These are phyloP conservation scores for Blumeria graminis DNA, from an alignment of 2,329 filamentous ascomycete genomes.

Conservation along the genomic window DNA sequence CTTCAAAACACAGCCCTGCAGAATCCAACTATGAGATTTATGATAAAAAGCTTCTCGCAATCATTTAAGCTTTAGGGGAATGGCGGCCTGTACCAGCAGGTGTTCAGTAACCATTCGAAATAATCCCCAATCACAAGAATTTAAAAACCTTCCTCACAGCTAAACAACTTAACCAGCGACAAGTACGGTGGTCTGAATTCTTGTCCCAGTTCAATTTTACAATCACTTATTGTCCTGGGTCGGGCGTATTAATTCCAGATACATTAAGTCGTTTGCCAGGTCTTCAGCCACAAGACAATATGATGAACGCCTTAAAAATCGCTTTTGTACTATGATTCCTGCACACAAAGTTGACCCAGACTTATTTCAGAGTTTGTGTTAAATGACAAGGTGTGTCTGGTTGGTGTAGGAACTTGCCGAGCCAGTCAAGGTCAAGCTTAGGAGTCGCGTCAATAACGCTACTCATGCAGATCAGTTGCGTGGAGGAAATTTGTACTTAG, in stretches of 20 bases:
- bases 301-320: constrained; percentile 1
- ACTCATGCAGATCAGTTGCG: no score
- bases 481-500: no score
- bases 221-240: background rate
- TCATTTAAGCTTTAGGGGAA: background rate
- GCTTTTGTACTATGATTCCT: background rate
- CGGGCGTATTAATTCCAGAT: background rate
- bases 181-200: background rate
- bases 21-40: background rate
- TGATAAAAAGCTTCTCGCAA: background rate
- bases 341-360: background rate
- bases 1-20: background rate
- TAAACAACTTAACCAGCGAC: background rate
- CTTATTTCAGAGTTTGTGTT: background rate
- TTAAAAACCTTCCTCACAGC: background rate
- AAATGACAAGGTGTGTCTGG: no score
- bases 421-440: no score
- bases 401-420: no score
- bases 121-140: background rate
- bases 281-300: constrained; percentile 1
- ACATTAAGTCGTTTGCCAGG: background rate
- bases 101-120: background rate
- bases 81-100: background rate
- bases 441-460: no score
- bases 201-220: background rate